Base-by-base conservation (phyloP, 768 basidiomycete species). In the Mycena pura region DNA sequence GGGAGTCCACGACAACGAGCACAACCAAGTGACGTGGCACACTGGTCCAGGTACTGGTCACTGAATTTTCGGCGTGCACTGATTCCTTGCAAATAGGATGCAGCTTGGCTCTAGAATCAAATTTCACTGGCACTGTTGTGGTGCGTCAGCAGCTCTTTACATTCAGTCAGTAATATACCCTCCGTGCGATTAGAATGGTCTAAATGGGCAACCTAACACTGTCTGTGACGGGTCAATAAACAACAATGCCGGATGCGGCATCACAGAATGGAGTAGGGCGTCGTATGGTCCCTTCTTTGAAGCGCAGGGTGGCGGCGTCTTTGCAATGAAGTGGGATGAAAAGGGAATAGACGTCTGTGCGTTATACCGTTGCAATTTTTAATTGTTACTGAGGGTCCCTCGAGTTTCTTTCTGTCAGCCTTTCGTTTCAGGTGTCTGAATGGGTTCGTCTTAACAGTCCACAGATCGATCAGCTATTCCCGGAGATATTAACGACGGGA, bases 291-390 rank as follows among this genome's bases (percentile, higher is more conserved):
- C 89, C 34, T 84, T 83, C 51, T 95, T 95, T 70, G 93, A 95
- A 62, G 81, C 82, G 1, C 86, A 85, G 69, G 85, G 89, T 10
- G 94, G 94, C 5, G 94, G 94, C 3, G 87, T 93, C 3, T 95
- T 92, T 70, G 92, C 87, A 1, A 93, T 93, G 91, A 89, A 90
- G 67, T 95, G 94, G 94, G 91, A 94, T 69, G 83, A 86, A 59
- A 81, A 79, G 60, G 86, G 87, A 2, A 92, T 93, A 56, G 84
- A 86, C 38, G 83, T 92, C 63, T 93, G 91, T 93, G 62, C 72
- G 91, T 79, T n/a, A 9, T 32, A 14, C 43, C 29, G 15, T 25
- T 49, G 10, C 22, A 39, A n/a, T 27, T 32, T 43, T 68, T 22
- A n/a, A 66, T 46, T 48, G 31, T 60, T 9, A 28, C 25, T 56